phyloP scores from a whole-genome alignment of 768 basidiomycete genomes.

The Pisolithus albus region DNA sequence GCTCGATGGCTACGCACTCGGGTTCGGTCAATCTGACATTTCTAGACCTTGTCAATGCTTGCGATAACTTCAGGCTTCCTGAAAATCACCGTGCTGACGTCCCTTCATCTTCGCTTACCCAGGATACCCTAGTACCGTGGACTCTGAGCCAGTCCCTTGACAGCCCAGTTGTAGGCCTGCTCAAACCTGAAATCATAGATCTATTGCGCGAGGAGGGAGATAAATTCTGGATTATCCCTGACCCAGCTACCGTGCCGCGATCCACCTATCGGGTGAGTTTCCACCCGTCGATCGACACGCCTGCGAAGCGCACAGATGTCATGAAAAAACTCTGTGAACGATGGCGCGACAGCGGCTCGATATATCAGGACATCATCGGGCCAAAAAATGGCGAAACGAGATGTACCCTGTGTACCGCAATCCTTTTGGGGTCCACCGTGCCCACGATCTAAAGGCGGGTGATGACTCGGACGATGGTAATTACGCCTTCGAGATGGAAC shows the following conservation, averaged over 20 bases:
- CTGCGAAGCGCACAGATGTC: conserved; percentile 49
- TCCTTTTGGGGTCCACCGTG: conserved; percentile 51
- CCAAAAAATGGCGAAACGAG: conserved; percentile 83
- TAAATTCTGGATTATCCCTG: conserved; percentile 40
- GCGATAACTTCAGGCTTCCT: conserved; percentile 61
- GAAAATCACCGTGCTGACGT: conserved; percentile 6
- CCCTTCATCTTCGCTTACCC: conserved; percentile 19
- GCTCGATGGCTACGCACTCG: too few species aligned
- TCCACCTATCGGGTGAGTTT: conserved; percentile 39
- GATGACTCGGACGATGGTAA: conserved; percentile 38
- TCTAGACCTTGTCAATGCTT: conserved; percentile 57
- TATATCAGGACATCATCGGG: conserved; percentile 62
- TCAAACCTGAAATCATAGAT: conserved; percentile 51
- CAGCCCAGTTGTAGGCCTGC: conserved; percentile 54
- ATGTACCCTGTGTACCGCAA: conserved; percentile 70
- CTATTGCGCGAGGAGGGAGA: conserved; percentile 43
- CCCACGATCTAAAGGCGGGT: conserved; percentile 23
- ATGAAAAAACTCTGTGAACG: conserved; percentile 65
- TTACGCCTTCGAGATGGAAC: conserved; percentile 84
- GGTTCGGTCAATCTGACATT: conserved; percentile 30
- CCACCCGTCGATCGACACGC: conserved; percentile 43
- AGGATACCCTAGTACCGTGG: conserved; percentile 49
- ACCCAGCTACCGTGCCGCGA: conserved; percentile 15
- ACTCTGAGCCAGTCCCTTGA: conserved; percentile 43
- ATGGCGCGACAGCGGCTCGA: conserved; percentile 57